Evolutionary conservation across 176 grass and related monocot species (phyloP).

Genomic region (Hordeum vulgare): DNA sequence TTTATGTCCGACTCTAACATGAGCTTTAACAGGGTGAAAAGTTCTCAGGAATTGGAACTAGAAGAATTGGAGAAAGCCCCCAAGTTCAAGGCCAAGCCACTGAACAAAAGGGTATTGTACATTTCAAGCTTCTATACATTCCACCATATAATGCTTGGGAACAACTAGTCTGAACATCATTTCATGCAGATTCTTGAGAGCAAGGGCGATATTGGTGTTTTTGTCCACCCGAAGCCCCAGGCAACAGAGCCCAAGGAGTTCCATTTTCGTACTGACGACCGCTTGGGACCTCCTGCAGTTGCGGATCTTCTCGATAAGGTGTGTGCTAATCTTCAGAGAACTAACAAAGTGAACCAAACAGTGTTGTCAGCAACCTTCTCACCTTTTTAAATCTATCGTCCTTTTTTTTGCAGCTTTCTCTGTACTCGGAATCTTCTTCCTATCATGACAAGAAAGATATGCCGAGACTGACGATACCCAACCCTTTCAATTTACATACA

Average conservation of each 20-base stretch:
- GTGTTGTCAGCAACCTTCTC: background rate
- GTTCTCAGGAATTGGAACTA: constrained; percentile 79
- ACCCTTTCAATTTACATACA: constrained; percentile 90
- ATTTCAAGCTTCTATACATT: background rate
- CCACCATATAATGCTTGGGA: background rate
- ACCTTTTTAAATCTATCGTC: background rate
- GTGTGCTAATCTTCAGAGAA: background rate
- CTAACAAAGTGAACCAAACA: background rate
- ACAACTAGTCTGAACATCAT: constrained; percentile 3
- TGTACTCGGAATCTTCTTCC: constrained; percentile 67
- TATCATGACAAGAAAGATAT: constrained; percentile 43
- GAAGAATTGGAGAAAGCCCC: constrained; percentile 87
- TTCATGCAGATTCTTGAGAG: constrained; percentile 79
- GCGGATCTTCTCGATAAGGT: constrained; percentile 80
- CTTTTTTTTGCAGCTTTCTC: constrained; percentile 81
- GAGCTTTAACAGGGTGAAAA: constrained; percentile 61
- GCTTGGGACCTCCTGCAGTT: constrained; percentile 71
- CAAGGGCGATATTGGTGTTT: constrained; percentile 51
- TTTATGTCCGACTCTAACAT: constrained; percentile 13
- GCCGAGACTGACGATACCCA: constrained; percentile 50
- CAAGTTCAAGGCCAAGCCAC: constrained; percentile 84
- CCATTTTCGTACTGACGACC: constrained; percentile 68
- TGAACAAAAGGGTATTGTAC: constrained; percentile 67
- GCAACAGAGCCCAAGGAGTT: constrained; percentile 69
- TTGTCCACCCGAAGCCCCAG: constrained; percentile 41